Base-by-base conservation (phyloP, 2,329 filamentous ascomycete species). In the Esteya vermicola region DNA sequence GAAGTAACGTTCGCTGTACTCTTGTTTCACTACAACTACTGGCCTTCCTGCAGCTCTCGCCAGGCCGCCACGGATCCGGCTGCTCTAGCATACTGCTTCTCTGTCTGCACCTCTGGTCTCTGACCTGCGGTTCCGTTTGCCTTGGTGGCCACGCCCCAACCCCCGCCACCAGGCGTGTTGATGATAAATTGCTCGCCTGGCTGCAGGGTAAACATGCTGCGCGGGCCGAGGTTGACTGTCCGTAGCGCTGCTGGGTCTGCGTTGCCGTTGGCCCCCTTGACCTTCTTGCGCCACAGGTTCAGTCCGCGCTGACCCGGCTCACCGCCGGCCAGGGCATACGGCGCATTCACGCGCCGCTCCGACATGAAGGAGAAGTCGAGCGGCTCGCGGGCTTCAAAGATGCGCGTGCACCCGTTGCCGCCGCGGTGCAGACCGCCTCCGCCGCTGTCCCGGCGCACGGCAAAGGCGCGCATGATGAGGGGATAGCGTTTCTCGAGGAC, bases 321-420 rank as follows among this genome's bases (percentile, higher is more conserved):
- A 2, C 57, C 56, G 4, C 56, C 56, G 2, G 46, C 46, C 53
- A 60, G 54, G 1, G 55, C 57, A 16, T 57, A 60, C 0, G 57
- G 55, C 4, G 47, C 43, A 34, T 52, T 54, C 3, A 56, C 54
- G 0, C 58, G 45, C 1, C 57, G 45, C 14, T 59, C 57, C n/a
- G 52, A 58, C 13, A 62, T 43, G 21, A 62, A 53, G 16, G 52
- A 54, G 6, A 52, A 55, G 40, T 53, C 50, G n/a, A 61, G 45
- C 14, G 52, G 53, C 2, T 51, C 44, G 0, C 54, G 45, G 2
- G 52, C 52, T 44, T 61, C 54, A 12, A 60, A 49, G 30, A 58
- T 57, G 1, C 57, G 46, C 3, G 50, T 47, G 22, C 54, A 50
- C 1, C 58, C 56, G 18, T 59, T 44, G 2, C 57, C 57, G 4